A percentile compares a stretch with the other conserved stretches of the same genome.
Conservation (phyloP, 495 filamentous ascomycete species). For the Penicillium longicatenatum region DNA sequence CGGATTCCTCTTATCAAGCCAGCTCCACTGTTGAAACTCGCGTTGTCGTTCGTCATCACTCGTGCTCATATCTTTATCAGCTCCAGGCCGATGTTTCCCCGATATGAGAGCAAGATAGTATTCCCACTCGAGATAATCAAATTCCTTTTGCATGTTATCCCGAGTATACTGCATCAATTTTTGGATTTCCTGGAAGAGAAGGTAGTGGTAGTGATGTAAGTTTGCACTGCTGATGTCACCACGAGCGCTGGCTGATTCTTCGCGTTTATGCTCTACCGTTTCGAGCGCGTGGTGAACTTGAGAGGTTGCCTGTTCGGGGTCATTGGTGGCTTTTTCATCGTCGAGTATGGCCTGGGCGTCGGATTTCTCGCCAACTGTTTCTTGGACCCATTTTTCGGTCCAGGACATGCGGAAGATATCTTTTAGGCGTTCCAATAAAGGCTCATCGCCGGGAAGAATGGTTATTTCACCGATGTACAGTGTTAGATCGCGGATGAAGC, state of each 20-base stretch:
- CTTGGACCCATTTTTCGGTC: slow-evolving; percentile 27
- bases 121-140: slow-evolving; percentile 80
- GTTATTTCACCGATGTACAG: slow-evolving; percentile 72
- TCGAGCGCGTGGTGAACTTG: slow-evolving; percentile 15
- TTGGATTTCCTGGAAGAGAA: slow-evolving; percentile 67
- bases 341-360: slow-evolving; percentile 7
- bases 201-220: slow-evolving; percentile 63
- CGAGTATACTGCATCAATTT: slow-evolving; percentile 66
- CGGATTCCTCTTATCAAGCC: slow-evolving; percentile 72
- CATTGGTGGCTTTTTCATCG: slow-evolving; percentile 1
- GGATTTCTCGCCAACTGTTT: slow-evolving; percentile 22
- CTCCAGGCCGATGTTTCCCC: slow-evolving; percentile 63
- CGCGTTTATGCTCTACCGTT: slow-evolving; percentile 40
- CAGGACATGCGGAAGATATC: slow-evolving; percentile 21
- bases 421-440: slow-evolving; percentile 23
- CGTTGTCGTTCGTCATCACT: slow-evolving; percentile 22
- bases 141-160: slow-evolving; percentile 61
- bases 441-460: slow-evolving; percentile 68
- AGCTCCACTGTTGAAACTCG: slow-evolving; percentile 59
- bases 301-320: background rate
- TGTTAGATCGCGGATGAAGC: slow-evolving; percentile 66
- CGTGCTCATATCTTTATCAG: slow-evolving; percentile 10
- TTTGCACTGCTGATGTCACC: slow-evolving; percentile 49
- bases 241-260: slow-evolving; percentile 38
- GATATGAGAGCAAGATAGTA: slow-evolving; percentile 71